phyloP scores from a whole-genome alignment of 306 rosid species.

The Cucumis sativus region Cucumber_9930_V3 NC_026659.2:4112501-4113000 shows the following conservation, averaged over 20 bases:
- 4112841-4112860: neutral
- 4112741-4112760: neutral
- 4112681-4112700: neutral
- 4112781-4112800: neutral
- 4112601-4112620: neutral
- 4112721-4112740: neutral
- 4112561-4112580: neutral
- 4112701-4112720: neutral
- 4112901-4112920: neutral
- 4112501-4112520: neutral
- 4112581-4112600: neutral
- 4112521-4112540: conserved; percentile 3
- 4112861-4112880: neutral
- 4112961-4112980: neutral
- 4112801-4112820: neutral
- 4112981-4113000: neutral
- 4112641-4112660: neutral
- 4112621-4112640: neutral
- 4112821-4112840: neutral
- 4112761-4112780: neutral
- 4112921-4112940: neutral
- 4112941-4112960: neutral
- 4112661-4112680: neutral
- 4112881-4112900: neutral
- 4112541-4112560: neutral